Evolutionary conservation across 129 eudicot species (phyloP).

Genomic region (Tagetes patula): DNA sequence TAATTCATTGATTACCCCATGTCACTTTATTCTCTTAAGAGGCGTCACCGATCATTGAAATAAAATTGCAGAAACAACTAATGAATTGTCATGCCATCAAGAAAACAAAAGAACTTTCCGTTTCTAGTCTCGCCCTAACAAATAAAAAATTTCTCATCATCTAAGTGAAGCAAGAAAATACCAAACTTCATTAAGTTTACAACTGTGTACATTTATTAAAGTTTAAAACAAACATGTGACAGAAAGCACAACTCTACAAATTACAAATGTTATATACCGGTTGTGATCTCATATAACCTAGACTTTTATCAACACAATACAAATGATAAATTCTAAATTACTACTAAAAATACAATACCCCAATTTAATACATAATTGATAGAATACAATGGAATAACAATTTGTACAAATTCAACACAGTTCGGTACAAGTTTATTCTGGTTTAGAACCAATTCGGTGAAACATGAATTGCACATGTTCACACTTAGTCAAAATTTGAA

Average conservation of each 20-base stretch:
- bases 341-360: too few relatives aligned
- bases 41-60: constrained; percentile 43
- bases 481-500: too few relatives aligned
- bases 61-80: constrained; percentile 11
- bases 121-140: not conserved
- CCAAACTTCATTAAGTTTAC: not conserved
- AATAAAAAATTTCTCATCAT: not conserved
- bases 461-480: too few relatives aligned
- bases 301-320: too few relatives aligned
- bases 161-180: not conserved
- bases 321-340: too few relatives aligned
- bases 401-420: too few relatives aligned
- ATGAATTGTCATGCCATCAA: constrained; percentile 18
- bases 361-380: too few relatives aligned
- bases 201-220: not conserved
- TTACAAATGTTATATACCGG: too few relatives aligned
- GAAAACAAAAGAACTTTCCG: constrained; percentile 4
- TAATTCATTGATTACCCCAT: constrained; percentile 45
- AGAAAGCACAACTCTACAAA: constrained; percentile 2
- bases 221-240: not conserved
- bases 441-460: too few relatives aligned
- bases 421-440: too few relatives aligned
- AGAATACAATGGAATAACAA: too few relatives aligned
- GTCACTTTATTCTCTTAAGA: constrained; percentile 39
- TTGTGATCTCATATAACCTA: too few relatives aligned